These are phyloP conservation scores for Thermomucor indicae-seudaticae DNA, from an alignment of 371 early-diverging fungal genomes.

Conservation along the genomic window DNA sequence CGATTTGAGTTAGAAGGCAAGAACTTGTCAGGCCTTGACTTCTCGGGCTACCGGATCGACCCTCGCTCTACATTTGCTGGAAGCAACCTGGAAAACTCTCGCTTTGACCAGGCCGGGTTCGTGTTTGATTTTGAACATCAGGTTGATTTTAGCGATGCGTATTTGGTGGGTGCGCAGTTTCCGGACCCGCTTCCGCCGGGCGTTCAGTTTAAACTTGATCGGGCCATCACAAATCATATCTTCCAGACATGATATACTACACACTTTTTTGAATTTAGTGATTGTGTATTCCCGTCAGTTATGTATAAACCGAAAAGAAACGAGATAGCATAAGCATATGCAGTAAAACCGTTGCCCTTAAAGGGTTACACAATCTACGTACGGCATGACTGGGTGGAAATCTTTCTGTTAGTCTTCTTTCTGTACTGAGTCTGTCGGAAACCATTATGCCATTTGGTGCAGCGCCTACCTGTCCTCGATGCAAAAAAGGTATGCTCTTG, in stretches of 20 bases:
- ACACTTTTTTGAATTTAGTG: no score
- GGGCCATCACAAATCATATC: no score
- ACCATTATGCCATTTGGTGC: no score
- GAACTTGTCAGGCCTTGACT: conserved; percentile 25
- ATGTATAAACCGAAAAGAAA: no score
- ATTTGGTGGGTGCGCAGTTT: conserved; percentile 19
- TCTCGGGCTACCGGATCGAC: conserved; percentile 31
- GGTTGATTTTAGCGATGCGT: conserved; percentile 22
- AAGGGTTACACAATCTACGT: no score
- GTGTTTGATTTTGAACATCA: conserved; percentile 30
- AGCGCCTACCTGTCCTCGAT: conserved; percentile 44
- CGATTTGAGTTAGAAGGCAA: conserved; percentile 17
- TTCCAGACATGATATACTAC: no score
- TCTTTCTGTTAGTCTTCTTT: no score
- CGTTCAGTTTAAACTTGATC: neutral
- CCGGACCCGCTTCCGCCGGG: conserved; percentile 5
- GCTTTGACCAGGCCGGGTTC: conserved; percentile 25
- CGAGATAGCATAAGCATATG: no score
- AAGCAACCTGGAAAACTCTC: conserved; percentile 28
- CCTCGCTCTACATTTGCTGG: conserved; percentile 26
- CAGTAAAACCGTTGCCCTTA: no score
- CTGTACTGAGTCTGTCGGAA: no score
- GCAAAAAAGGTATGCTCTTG: conserved; percentile 28
- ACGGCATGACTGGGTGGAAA: no score
- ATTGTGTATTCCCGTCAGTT: no score